Conservation (phyloP, 257 asterid genomes). For the Solanum chaucha region DNA sequence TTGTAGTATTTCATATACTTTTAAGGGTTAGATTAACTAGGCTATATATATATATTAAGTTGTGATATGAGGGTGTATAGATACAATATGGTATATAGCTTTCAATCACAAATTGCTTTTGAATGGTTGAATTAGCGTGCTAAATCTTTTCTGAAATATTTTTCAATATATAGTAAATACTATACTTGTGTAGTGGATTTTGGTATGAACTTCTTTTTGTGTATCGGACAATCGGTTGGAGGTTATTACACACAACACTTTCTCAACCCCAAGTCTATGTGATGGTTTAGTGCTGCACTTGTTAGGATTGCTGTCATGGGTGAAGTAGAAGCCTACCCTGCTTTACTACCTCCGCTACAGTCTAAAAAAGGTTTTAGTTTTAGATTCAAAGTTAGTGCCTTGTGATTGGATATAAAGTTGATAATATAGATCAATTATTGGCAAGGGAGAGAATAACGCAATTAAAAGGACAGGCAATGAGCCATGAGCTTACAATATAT, state of each 20-base stretch:
- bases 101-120: not conserved
- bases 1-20: no score
- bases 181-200: not conserved
- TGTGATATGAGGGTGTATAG: not conserved
- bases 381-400: not conserved
- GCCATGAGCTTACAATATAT: not conserved
- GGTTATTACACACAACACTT: not conserved
- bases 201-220: not conserved
- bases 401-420: not conserved
- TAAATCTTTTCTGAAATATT: not conserved
- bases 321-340: not conserved
- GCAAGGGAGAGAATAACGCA: rapidly evolving
- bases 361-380: not conserved
- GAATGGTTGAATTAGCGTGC: not conserved
- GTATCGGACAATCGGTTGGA: not conserved
- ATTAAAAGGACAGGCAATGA: not conserved
- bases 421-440: not conserved
- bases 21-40: no score
- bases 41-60: no score
- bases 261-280: not conserved
- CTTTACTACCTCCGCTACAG: not conserved
- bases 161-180: not conserved
- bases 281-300: not conserved
- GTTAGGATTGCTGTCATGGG: not conserved
- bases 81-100: not conserved